Evolutionary conservation across 2,329 filamentous ascomycete genomes (phyloP).

Genomic region (Fusarium musae): DNA sequence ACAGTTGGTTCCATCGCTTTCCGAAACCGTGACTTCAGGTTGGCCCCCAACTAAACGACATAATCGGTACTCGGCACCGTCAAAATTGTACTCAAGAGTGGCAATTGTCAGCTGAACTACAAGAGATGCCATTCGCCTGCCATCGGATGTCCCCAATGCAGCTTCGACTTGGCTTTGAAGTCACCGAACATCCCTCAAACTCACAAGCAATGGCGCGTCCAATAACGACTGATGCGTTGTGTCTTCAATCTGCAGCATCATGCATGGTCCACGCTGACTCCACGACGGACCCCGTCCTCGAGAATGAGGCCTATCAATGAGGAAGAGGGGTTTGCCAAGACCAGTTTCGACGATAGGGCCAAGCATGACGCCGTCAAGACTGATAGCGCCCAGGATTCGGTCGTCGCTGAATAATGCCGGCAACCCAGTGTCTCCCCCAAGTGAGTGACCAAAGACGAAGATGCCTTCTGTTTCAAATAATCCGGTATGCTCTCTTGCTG

Average conservation of each 20-base stretch:
- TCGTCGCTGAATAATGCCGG: neutral
- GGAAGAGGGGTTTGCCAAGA: neutral
- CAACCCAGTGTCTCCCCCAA: neutral
- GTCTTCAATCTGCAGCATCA: neutral
- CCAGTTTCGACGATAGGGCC: neutral
- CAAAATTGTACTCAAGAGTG: neutral
- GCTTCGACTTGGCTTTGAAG: neutral
- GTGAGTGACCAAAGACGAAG: neutral
- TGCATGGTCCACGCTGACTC: neutral
- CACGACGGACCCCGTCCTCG: neutral
- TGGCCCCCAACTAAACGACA: neutral
- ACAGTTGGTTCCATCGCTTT: neutral
- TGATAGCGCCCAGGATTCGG: neutral
- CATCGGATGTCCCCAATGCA: neutral
- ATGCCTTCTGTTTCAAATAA: neutral
- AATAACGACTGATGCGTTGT: neutral
- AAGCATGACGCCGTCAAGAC: neutral
- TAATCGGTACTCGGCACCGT: neutral
- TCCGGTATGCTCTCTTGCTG: fast-evolving
- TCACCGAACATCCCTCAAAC: neutral
- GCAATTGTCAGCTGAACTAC: neutral
- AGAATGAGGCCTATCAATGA: neutral
- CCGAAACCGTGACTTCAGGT: neutral
- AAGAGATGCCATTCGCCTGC: neutral
- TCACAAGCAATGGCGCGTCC: neutral